Evolutionary conservation across 306 rosid genomes (phyloP), one percentile per base, ranked within the genome.

Genomic region (Vigna mungo): DNA sequence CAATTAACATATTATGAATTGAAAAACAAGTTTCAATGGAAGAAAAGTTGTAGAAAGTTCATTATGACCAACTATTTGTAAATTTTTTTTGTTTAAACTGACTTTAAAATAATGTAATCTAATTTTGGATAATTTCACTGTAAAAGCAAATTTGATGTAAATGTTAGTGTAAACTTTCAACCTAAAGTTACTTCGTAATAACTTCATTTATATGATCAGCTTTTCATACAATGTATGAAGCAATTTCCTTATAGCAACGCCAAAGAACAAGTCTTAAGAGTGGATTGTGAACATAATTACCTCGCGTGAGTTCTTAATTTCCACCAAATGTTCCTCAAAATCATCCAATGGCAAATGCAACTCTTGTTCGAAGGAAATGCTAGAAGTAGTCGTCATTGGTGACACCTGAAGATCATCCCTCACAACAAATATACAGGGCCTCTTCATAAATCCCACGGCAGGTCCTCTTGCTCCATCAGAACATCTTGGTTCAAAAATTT

Each of bases 291-390:
- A 13, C 7, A 59, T 25, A 9, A 36, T 36, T 65, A 73, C 70
- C n/a, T 32, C 48, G 4, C 48, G 15, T 0, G 2, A 5, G 41
- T 54, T 21, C 20, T 16, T 37, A n/a, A 59, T 59, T 14, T 59
- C 41, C 65, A 25, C 41, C 6, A 6, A 5, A 27, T 59, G 65
- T 6, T 43, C 61, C 43, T 80, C 69, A 5, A 80, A 53, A 64
- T 64, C 83, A 21, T 72, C 41, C 0, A 72, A 49, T 2, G 25
- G 58, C 16, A 53, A 7, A 18, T 54, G 48, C 4, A 10, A 43
- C 48, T 54, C 44, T 30, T 13, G 48, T 7, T 72, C 1, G 13
- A 54, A 34, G 14, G 32, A 11, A 80, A 80, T 64, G 55, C 66
- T 63, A 7, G 72, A 79, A 39, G 47, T 1, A 49, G 23, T n/a